phyloP scores from a whole-genome alignment of 306 rosid genomes.

The Pueraria montana region DNA sequence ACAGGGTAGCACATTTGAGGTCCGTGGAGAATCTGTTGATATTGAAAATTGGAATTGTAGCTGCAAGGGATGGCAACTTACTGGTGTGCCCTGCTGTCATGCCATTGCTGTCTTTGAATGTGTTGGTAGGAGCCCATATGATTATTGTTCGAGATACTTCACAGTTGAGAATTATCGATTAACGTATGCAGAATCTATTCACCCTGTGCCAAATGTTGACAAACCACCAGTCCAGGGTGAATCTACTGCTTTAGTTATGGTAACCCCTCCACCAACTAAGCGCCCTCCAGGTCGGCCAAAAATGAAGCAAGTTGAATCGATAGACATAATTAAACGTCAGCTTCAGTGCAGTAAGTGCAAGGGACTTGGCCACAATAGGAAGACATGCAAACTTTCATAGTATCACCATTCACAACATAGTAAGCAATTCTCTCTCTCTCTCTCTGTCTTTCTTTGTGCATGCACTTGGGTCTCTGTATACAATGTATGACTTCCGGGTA shows the following conservation, averaged over 20 bases:
- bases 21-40: slow-evolving; percentile 85
- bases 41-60: slow-evolving; percentile 88
- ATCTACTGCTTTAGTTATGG: slow-evolving; percentile 53
- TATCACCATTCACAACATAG: slow-evolving; percentile 37
- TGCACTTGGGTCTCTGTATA: neutral
- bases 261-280: slow-evolving; percentile 95
- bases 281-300: slow-evolving; percentile 97
- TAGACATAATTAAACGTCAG: slow-evolving; percentile 86
- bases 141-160: slow-evolving; percentile 85
- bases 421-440: slow-evolving; percentile 40
- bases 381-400: slow-evolving; percentile 80
- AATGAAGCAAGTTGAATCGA: slow-evolving; percentile 71
- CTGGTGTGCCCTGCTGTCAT: slow-evolving; percentile 94
- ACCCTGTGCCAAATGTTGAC: slow-evolving; percentile 83
- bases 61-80: slow-evolving; percentile 92
- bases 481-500: slow-evolving; percentile 14
- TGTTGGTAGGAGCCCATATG: slow-evolving; percentile 74
- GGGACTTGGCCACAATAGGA: slow-evolving; percentile 97
- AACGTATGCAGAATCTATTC: slow-evolving; percentile 83
- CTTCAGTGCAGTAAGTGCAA: slow-evolving; percentile 98
- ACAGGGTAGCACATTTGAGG: slow-evolving; percentile 75
- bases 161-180: slow-evolving; percentile 72
- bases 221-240: slow-evolving; percentile 67
- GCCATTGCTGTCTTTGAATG: slow-evolving; percentile 83
- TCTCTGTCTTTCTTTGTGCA: neutral